These are phyloP conservation scores for Thielaviopsis cerberus DNA, from an alignment of 2,329 filamentous ascomycete species.

Conservation along the genomic window DNA sequence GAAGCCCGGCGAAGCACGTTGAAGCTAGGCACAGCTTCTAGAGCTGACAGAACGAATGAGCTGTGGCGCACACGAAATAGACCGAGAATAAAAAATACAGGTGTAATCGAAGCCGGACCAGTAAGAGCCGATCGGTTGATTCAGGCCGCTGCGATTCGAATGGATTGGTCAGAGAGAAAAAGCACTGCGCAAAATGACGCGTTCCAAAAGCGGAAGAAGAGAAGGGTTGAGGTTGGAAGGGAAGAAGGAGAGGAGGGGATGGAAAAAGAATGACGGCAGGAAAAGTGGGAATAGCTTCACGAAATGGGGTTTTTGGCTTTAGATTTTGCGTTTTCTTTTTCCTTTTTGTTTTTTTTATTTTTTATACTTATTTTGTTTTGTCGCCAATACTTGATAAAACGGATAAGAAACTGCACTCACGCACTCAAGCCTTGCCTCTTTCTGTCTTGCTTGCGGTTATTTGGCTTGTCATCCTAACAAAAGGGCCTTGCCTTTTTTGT, in stretches of 20 bases:
- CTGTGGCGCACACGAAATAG: too few species aligned
- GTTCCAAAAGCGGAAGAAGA: neutral
- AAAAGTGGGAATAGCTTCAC: neutral
- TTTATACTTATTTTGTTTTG: neutral
- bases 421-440: neutral
- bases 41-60: too few species aligned
- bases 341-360: neutral
- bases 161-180: too few species aligned
- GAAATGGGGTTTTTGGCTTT: neutral
- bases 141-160: too few species aligned
- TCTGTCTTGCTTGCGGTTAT: neutral
- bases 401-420: too few species aligned
- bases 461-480: neutral
- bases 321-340: neutral
- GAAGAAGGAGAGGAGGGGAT: neutral
- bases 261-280: neutral
- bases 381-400: neutral
- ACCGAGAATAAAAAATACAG: too few species aligned
- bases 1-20: too few species aligned
- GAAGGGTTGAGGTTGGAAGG: slow-evolving; percentile 24
- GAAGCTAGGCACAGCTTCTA: too few species aligned
- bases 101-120: too few species aligned
- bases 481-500: neutral
- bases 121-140: too few species aligned
- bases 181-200: too few species aligned